phyloP scores from a whole-genome alignment of 805 yeast genomes.

The Ogataea minuta region DNA sequence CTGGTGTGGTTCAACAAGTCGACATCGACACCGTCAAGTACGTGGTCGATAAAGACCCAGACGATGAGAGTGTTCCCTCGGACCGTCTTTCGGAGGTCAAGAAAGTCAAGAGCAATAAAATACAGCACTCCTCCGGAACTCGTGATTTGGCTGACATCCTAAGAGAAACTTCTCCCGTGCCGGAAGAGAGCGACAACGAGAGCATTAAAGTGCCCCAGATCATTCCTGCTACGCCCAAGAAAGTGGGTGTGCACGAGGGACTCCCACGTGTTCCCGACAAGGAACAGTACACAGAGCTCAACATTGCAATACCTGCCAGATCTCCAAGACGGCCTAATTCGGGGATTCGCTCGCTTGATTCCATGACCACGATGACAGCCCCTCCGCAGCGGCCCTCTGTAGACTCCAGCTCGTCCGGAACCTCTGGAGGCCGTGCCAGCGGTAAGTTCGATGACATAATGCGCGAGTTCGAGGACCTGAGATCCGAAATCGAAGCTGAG shows the following conservation, averaged over 20 bases:
- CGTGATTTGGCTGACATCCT: conserved; percentile 14
- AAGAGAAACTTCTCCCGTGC: conserved; percentile 18
- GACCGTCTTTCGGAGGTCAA: conserved; percentile 22
- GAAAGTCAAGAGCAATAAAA: conserved; percentile 15
- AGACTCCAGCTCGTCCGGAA: conserved; percentile 7
- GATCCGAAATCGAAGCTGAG: conserved; percentile 27
- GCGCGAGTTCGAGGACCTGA: conserved; percentile 32
- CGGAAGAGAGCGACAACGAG: conserved; percentile 22
- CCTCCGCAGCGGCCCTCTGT: conserved; percentile 1
- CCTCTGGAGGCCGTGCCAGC: conserved; percentile 20
- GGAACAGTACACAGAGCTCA: conserved; percentile 25
- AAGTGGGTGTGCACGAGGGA: conserved; percentile 3
- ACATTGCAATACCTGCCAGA: conserved; percentile 31
- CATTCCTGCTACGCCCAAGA: conserved; percentile 20
- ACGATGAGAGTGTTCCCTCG: conserved; percentile 13
- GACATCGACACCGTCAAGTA: conserved; percentile 35
- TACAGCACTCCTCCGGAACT: conserved; percentile 17
- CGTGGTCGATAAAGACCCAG: conserved; percentile 26
- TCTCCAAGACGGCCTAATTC: conserved; percentile 32
- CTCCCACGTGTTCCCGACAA: conserved; percentile 27
- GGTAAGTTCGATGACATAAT: conserved; percentile 32
- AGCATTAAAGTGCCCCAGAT: conserved; percentile 21
- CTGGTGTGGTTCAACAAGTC: conserved; percentile 38
- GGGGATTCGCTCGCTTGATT: conserved; percentile 6
- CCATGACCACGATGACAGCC: not conserved